Evolutionary conservation across 2,329 filamentous ascomycete species (phyloP), one percentile per base, ranked within the genome.

Genomic region (Fusarium nematophilum): DNA sequence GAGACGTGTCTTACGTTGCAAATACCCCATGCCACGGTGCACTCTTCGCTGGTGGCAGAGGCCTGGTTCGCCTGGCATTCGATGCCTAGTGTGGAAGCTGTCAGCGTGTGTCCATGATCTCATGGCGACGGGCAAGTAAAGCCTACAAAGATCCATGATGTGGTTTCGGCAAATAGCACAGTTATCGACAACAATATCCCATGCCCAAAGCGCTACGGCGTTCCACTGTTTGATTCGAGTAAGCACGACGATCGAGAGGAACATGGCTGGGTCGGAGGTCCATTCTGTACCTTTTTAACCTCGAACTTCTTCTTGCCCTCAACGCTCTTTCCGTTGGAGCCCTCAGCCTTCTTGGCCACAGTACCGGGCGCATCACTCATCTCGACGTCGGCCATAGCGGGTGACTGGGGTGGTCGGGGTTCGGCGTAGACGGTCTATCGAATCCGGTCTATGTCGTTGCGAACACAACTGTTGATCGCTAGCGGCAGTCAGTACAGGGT

Each of bases 181-280:
- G 84, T 99, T 99, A 79, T 99, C 95, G 59, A 99, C 95, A 26
- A 98, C 93, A 56, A 99, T 99, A 75, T 99, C 95, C 95, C 95
- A 99, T 1, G 95, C 95, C 95, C 95, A 99, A 3, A 99, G 84
- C 33, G 95, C 93, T 45, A 99, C 95, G 0, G 95, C 95, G 71
- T 98, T 98, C 95, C 95, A 99, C 94, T 97, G 71, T 36, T 62
- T 3, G 45, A 15, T 44, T 71, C 33, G 26, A 11, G 60, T 69
- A 43, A 68, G 38, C 36, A 38, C 38, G 13, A 43, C 18, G 42
- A 25, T 26, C 13, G 27, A 11, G 31, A 9, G 23, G n/a, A 9
- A n/a, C 21, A 37, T 43, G 11, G 26, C 10, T 11, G 3, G 9
- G 10, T 25, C 23, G 30, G n/a, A 6, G 37, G 26, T 7, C 25